Base-by-base conservation (phyloP, 176 grass and related monocot species). In the Ensete glaucum region DNA sequence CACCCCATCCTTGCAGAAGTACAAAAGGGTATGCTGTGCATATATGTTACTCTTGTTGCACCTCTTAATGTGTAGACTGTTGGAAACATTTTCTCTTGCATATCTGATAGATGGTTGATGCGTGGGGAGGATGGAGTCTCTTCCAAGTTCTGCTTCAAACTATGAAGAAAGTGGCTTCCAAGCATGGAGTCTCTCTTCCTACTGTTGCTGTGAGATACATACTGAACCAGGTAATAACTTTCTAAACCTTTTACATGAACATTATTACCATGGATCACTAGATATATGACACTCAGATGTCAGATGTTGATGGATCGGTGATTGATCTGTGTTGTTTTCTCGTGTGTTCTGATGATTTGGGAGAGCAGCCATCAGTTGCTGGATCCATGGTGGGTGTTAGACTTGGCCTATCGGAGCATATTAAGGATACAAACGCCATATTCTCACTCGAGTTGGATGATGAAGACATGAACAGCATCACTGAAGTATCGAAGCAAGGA, bases 331-430 rank as follows among this genome's bases (percentile, higher is more conserved):
- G 34, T 43, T 43, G 15, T 70, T 43, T 43, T 43, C 34, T 43
- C 0, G 5, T 43, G 24, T 53, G 15, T n/a, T 76, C 24, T 82
- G 50, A 43, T 43, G 34, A 49, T 62, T 79, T 64, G 48, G 5
- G 14, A 12, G 26, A 75, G 23, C 54, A 98, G 94, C 87, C 82
- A 65, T 79, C 85, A 9, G 94, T 98, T 55, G 94, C 94, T 11
- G 90, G 94, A 73, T 98, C 94, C 9, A 98, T 98, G 94, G 85
- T 98, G 58, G 94, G 94, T 72, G 94, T 98, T 52, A 88, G 90
- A 62, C 79, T 98, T 73, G 94, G 94, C 11, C 88, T 98, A 8
- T 85, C 88, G 8, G 90, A 93, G 73, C 94, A 98, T 85, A 85
- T 93, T 79, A 69, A 82, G 72, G 94, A 98, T 67, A 93, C 88